Conservation (phyloP, 2,329 filamentous ascomycete species). For the Lojkania enalia region DNA sequence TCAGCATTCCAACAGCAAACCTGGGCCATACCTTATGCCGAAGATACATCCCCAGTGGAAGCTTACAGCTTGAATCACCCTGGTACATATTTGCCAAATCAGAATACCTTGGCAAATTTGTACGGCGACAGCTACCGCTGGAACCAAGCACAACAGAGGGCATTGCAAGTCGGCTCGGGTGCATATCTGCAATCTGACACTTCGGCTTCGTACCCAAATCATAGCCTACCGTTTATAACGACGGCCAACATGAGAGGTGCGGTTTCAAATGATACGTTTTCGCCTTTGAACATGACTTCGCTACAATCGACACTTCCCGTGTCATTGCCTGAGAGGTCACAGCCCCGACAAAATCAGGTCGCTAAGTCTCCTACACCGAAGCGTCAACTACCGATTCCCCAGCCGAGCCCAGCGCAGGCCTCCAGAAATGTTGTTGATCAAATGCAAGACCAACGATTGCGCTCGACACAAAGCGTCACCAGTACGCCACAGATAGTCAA, state of each 20-base stretch:
- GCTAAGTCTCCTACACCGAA: conserved; percentile 23
- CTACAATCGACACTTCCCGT: conserved; percentile 27
- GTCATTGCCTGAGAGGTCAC: conserved; percentile 26
- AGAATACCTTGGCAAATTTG: conserved; percentile 15
- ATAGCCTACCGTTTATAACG: conserved; percentile 22
- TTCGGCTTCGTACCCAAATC: conserved; percentile 13
- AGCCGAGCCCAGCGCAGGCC: conserved; percentile 28
- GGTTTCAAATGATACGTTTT: conserved; percentile 23
- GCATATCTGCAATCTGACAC: conserved; percentile 28
- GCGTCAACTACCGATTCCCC: conserved; percentile 39
- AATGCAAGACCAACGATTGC: conserved; percentile 36
- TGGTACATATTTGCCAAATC: conserved; percentile 21
- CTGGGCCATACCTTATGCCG: conserved; percentile 32
- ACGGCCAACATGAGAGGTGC: conserved; percentile 15
- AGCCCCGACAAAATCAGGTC: conserved; percentile 16
- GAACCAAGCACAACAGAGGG: conserved; percentile 17
- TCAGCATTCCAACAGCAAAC: conserved; percentile 19
- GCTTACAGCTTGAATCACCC: conserved; percentile 29
- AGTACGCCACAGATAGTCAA: conserved; percentile 11
- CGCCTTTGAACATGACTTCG: conserved; percentile 37
- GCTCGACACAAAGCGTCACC: conserved; percentile 26
- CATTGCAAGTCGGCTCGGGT: conserved; percentile 11
- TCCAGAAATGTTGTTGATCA: conserved; percentile 35
- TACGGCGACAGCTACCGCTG: conserved; percentile 27
- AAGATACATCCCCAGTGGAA: conserved; percentile 35